Conservation (phyloP, 1,284 basidiomycete species). For the Puccinia sorghi region DNA sequence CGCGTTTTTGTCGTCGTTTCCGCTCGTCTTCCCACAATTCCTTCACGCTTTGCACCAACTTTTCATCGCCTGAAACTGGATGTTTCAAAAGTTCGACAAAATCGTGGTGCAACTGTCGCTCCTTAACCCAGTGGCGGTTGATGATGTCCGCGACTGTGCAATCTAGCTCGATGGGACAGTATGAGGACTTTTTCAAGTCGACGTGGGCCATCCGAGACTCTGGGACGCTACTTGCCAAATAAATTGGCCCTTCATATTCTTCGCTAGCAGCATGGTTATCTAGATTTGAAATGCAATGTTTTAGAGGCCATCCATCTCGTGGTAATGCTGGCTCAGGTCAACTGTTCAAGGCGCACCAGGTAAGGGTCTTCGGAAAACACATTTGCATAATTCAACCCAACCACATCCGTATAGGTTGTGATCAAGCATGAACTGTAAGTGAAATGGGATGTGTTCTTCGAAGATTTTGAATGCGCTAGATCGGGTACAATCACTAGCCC, state of each 20-base stretch:
- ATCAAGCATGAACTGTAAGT: conserved; percentile 91
- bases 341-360: conserved; percentile 57
- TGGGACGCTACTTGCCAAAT: conserved; percentile 34
- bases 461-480: conserved; percentile 63
- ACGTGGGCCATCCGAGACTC: conserved; percentile 17
- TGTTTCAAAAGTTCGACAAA: conserved; percentile 66
- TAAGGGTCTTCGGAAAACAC: conserved; percentile 62
- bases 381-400: conserved; percentile 69
- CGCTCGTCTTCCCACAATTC: conserved; percentile 96
- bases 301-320: not conserved
- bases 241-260: conserved; percentile 6
- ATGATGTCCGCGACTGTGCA: conserved; percentile 77
- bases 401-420: conserved; percentile 94
- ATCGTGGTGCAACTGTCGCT: conserved; percentile 74
- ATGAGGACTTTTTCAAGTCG: conserved; percentile 63
- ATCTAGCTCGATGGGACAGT: conserved; percentile 81
- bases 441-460: conserved; percentile 85
- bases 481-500: not conserved
- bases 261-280: conserved; percentile 2
- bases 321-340: not conserved
- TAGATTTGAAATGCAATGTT: not conserved
- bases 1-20: conserved; percentile 65
- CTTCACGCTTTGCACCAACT: conserved; percentile 80
- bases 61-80: conserved; percentile 65
- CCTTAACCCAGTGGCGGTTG: conserved; percentile 70